Evolutionary conservation across 2,329 filamentous ascomycete species (phyloP).

Genomic region (Xylariaceae sp.): DNA sequence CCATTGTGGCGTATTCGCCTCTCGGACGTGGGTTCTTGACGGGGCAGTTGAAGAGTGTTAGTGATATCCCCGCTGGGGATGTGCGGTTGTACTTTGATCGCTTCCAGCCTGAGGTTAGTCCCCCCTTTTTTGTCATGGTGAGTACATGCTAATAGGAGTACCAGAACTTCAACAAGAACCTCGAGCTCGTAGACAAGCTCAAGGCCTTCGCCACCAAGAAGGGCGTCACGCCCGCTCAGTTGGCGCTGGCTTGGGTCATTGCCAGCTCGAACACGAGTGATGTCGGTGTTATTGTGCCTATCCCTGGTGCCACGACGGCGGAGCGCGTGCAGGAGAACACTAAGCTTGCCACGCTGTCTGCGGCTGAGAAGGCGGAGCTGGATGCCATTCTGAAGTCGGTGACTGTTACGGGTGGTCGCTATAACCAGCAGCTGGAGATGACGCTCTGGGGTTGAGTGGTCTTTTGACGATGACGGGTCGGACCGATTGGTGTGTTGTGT

Average conservation of each 20-base stretch:
- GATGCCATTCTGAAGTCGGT: background rate
- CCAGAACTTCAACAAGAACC: conserved; percentile 48
- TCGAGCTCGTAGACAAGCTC: conserved; percentile 45
- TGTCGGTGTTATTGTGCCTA: conserved; percentile 46
- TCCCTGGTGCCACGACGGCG: conserved; percentile 45
- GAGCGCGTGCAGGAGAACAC: conserved; percentile 44
- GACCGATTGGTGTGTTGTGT: too few relatives aligned
- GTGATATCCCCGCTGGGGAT: conserved; percentile 45
- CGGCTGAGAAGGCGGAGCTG: background rate
- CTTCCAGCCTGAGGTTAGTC: background rate
- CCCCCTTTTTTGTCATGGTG: too few relatives aligned
- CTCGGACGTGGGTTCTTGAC: conserved; percentile 55
- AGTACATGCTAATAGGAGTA: background rate
- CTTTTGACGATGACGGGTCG: background rate
- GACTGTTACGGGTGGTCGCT: background rate
- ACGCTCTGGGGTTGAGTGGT: background rate
- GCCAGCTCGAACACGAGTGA: conserved; percentile 48
- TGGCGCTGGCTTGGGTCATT: conserved; percentile 60
- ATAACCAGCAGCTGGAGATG: background rate
- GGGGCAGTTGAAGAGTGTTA: conserved; percentile 42
- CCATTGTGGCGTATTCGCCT: conserved; percentile 54
- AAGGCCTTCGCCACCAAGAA: conserved; percentile 48
- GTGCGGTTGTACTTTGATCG: conserved; percentile 42
- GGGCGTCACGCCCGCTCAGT: conserved; percentile 48
- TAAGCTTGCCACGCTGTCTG: background rate